These are phyloP conservation scores for Crithidia mellificae DNA, from an alignment of 208 protist genomes.

Conservation along the genomic window DNA sequence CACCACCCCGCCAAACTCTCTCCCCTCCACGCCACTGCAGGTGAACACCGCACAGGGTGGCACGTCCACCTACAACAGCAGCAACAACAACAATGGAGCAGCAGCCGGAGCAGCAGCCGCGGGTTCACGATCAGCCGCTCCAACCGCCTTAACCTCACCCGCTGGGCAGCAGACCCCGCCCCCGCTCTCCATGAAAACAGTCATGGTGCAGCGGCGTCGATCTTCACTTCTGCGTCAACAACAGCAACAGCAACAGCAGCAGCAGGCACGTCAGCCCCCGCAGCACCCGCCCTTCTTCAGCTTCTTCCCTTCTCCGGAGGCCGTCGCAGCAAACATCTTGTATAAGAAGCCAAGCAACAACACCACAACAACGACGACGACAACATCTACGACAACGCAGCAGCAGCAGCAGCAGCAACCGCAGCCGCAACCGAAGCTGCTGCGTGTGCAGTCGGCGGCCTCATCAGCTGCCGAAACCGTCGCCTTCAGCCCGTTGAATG, in stretches of 20 bases:
- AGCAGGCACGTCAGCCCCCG: conserved; percentile 7
- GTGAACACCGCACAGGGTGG: not conserved
- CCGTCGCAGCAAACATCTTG: not conserved
- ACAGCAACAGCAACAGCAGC: conserved; percentile 17
- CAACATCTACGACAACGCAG: too few relatives aligned
- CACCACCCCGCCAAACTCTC: conserved; percentile 7
- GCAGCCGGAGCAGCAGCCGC: too few relatives aligned
- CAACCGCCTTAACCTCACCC: not conserved
- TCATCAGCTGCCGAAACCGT: conserved; percentile 19
- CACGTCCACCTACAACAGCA: not conserved
- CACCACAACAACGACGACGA: too few relatives aligned
- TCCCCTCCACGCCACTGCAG: conserved; percentile 7
- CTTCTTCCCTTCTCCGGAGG: conserved; percentile 14
- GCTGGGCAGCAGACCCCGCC: conserved; percentile 5
- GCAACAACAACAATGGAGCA: too few relatives aligned
- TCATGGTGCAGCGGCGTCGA: conserved; percentile 16
- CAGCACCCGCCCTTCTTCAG: conserved; percentile 6
- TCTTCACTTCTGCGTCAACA: conserved; percentile 11
- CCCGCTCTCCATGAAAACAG: conserved; percentile 15
- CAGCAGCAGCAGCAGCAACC: too few relatives aligned
- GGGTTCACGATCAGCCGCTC: too few relatives aligned
- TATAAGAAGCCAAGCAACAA: not conserved
- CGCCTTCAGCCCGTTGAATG: conserved; percentile 15
- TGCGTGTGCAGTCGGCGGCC: conserved; percentile 8
- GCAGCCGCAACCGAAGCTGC: conserved; percentile 9